Conservation (phyloP, 2,329 filamentous ascomycete genomes). For the Ophiocordyceps camponoti-rufipedis region DNA sequence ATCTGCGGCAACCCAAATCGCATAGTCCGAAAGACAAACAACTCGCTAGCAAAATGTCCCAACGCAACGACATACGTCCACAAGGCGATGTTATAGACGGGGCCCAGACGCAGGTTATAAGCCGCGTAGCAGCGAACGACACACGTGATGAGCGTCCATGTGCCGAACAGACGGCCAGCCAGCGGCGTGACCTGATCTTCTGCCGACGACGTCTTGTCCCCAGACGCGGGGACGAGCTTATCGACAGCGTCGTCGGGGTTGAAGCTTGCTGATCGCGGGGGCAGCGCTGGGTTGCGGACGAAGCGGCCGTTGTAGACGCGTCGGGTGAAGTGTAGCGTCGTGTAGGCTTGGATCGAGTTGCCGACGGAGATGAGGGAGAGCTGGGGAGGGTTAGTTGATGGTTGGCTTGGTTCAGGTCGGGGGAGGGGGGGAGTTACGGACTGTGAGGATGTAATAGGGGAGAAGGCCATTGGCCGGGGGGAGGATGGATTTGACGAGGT, state of each 20-base stretch:
- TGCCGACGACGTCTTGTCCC: slow-evolving; percentile 17
- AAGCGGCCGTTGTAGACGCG: slow-evolving; percentile 64
- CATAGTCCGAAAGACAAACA: slow-evolving; percentile 60
- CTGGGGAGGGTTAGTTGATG: slow-evolving; percentile 23
- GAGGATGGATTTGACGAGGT: slow-evolving; percentile 23
- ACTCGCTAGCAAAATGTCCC: slow-evolving; percentile 64
- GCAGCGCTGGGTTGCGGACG: slow-evolving; percentile 28
- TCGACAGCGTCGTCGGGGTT: slow-evolving; percentile 33
- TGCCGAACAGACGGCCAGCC: slow-evolving; percentile 64
- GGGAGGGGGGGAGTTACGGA: slow-evolving; percentile 9
- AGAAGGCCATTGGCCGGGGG: slow-evolving; percentile 33
- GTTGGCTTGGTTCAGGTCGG: no score
- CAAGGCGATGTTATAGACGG: slow-evolving; percentile 62
- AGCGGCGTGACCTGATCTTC: slow-evolving; percentile 52
- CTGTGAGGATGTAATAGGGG: slow-evolving; percentile 40
- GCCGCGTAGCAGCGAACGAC: slow-evolving; percentile 68
- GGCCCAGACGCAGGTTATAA: slow-evolving; percentile 56
- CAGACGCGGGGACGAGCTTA: slow-evolving; percentile 25
- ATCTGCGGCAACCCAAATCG: slow-evolving; percentile 38
- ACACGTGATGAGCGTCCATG: slow-evolving; percentile 67
- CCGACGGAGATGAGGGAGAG: slow-evolving; percentile 65
- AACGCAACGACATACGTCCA: slow-evolving; percentile 70
- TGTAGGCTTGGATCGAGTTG: slow-evolving; percentile 74
- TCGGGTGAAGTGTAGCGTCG: slow-evolving; percentile 63
- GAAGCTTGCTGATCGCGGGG: slow-evolving; percentile 19